Evolutionary conservation across 116 monocot genomes (phyloP).

Genomic region (Phalaenopsis hybrid): DNA sequence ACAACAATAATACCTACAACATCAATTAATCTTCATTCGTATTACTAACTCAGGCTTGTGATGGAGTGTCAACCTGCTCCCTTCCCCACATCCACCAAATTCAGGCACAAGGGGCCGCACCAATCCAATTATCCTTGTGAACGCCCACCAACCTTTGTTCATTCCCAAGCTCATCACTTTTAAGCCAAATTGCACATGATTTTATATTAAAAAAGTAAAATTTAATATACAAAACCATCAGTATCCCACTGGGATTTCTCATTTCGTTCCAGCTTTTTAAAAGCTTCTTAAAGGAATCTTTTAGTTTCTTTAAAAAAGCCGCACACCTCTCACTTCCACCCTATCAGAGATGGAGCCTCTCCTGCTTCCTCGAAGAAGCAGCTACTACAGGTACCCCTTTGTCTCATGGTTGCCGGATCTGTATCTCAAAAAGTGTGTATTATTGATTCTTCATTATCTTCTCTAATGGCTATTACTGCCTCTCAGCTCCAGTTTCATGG

Average conservation of each 20-base stretch:
- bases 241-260: not conserved
- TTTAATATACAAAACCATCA: too few relatives aligned
- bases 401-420: constrained; percentile 3
- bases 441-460: not conserved
- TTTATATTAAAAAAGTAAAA: too few relatives aligned
- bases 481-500: not conserved
- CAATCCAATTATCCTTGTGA: too few relatives aligned
- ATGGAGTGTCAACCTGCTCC: too few relatives aligned
- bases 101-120: too few relatives aligned
- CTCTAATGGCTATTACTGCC: not conserved
- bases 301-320: not conserved
- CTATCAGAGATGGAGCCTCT: not conserved
- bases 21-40: too few relatives aligned
- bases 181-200: too few relatives aligned
- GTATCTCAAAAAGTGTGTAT: not conserved
- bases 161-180: too few relatives aligned
- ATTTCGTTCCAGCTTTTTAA: not conserved
- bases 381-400: not conserved
- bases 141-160: too few relatives aligned
- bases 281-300: not conserved
- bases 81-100: too few relatives aligned
- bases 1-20: too few relatives aligned
- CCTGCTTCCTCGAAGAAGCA: not conserved
- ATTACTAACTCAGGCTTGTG: too few relatives aligned
- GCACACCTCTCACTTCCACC: not conserved